Evolutionary conservation across 495 filamentous ascomycete species (phyloP), one percentile per base, ranked within the genome.

Genomic region (Beverwykella pulmonaria): DNA sequence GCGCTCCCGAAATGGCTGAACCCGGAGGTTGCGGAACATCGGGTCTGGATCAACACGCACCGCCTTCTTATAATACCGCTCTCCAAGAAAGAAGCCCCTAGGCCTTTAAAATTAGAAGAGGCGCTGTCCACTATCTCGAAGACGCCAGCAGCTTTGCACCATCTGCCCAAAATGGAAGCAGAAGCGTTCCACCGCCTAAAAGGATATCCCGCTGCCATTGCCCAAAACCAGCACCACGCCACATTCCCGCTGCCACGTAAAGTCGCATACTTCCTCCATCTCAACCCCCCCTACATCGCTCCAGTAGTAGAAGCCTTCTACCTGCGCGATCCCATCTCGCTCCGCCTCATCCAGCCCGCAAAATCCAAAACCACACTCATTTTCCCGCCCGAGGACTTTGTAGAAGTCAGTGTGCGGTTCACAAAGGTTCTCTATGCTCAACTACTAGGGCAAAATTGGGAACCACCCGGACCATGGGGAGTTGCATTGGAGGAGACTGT

Each of bases 261-360:
- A 58, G 77, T 96, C 15, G 93, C 92, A n/a, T 87, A 86, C 67
- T 82, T 98, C 41, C 78, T 98, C 1, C 89, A 92, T 66, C 78
- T 82, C 26, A 83, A 85, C 32, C 89, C 92, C 6, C 80, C 85
- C 5, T 85, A 87, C 59, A 87, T 97, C 54, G 89, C 91, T 1
- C 85, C 92, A 0, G 92, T 92, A 4, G 84, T 90, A 2, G 94
- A 98, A 75, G 87, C 91, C 1, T 98, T 98, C 75, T 98, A 98
- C 75, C 81, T 97, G 53, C 87, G 95, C 46, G 92, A 98, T 73
- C 90, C 94, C 0, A 84, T 91, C 58, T 82, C 88, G 3, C 76
- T 97, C 53, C 88, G 87, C 22, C 85, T 88, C 0, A 79, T 98
- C 1, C 78, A 87, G 62, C 76, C 82, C 1, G 78, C 81, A 29